Base-by-base conservation (phyloP, 129 eudicot genomes). In the Mikania micrantha region DNA sequence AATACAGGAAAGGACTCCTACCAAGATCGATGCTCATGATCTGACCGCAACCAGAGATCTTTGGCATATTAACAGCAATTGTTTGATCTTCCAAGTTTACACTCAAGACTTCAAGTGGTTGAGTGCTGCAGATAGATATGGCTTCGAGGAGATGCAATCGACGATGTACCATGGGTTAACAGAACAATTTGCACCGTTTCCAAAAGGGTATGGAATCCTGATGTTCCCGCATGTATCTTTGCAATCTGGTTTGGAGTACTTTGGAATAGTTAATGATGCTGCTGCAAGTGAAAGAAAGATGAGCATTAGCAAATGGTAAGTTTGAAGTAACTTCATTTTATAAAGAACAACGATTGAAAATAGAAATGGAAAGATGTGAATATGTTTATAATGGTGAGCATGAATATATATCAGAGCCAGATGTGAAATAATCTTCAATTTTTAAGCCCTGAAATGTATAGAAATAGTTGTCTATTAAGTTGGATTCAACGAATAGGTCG, bases 211-310 rank as follows among this genome's bases (percentile, higher is more conserved):
- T n/a, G n/a, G n/a, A n/a, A n/a, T n/a, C n/a, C n/a, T n/a, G n/a
- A n/a, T n/a, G 59, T 39, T 74, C 5, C 72, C 78, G 11, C 78
- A 74, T 21, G 4, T 64, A 17, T 64, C 47, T 2, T 9, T 53
- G 71, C 72, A 74, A 20, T 60, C 66, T 17, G 48, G 16, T 35
- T 64, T 74, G 9, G 72, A 56, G 42, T 70, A 70, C 9, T 8
- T 40, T 21, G 53, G 25, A 15, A 9, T 0, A 0, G 7, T 29
- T n/a, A 66, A 5, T 39, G 34, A 20, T n/a, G 59, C 22, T 54
- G n/a, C 2, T 53, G n/a, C n/a, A n/a, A 35, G 53, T 15, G 15
- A 53, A 9, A 41, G 56, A 39, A 69, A 31, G 20, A 39, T 54
- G 15, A 28, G 9, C 19, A 66, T 40, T 24, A 12, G 38, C 12